Evolutionary conservation across 2,329 filamentous ascomycete species (phyloP).

Genomic region (Fusarium bactridioides): DNA sequence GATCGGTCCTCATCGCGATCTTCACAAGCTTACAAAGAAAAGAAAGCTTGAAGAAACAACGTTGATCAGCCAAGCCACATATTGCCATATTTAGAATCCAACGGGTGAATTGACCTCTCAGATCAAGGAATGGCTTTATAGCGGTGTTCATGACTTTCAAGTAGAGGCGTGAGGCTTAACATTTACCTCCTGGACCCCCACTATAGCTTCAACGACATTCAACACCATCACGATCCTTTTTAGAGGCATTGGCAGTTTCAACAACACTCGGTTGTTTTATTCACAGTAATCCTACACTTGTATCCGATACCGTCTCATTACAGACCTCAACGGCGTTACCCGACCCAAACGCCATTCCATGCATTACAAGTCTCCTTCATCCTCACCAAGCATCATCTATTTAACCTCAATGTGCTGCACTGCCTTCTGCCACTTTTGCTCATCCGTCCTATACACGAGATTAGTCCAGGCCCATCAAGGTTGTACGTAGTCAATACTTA

Average conservation of each 20-base stretch:
- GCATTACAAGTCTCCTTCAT: background rate
- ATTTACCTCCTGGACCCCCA: background rate
- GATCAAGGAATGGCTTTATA: background rate
- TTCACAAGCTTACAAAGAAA: conserved; percentile 5
- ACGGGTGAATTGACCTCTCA: background rate
- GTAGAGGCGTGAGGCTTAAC: conserved; percentile 6
- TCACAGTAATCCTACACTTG: conserved; percentile 32
- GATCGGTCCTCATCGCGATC: conserved; percentile 21
- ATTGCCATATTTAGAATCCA: background rate
- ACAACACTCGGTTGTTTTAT: background rate
- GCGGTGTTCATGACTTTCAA: conserved; percentile 6
- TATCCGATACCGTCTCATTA: background rate
- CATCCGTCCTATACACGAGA: conserved; percentile 62
- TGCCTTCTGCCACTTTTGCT: conserved; percentile 86
- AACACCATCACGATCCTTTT: background rate
- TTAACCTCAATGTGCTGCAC: conserved; percentile 63
- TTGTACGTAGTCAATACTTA: conserved; percentile 53
- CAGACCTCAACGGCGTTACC: conserved; percentile 6
- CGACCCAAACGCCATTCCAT: conserved; percentile 27
- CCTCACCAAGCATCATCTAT: conserved; percentile 20
- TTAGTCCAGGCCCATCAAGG: background rate
- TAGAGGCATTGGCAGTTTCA: background rate
- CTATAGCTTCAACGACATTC: background rate
- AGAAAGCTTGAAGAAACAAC: too few species aligned
- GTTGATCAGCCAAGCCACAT: background rate